A percentile compares a stretch with the other conserved stretches of the same genome.
Conservation (phyloP, 495 filamentous ascomycete genomes). For the Trichocladium uniseriatum region DNA sequence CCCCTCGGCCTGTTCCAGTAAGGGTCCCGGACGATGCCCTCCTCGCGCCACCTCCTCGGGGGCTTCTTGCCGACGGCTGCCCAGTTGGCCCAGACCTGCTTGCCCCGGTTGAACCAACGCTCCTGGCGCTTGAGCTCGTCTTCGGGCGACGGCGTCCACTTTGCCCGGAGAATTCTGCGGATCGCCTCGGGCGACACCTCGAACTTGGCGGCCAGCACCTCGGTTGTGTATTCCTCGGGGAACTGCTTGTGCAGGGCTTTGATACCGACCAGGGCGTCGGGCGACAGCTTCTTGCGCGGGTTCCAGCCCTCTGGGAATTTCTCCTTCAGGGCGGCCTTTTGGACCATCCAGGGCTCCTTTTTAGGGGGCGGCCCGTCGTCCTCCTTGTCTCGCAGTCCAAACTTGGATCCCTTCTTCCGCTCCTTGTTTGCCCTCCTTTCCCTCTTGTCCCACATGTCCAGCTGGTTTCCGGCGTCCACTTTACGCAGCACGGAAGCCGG, state of each 20-base stretch:
- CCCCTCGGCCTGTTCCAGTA: slow-evolving; percentile 25
- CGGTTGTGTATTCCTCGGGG: slow-evolving; percentile 65
- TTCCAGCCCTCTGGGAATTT: slow-evolving; percentile 72
- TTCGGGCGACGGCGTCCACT: slow-evolving; percentile 62
- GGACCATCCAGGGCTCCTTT: slow-evolving; percentile 17
- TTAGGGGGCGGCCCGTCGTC: not conserved
- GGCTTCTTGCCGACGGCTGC: slow-evolving; percentile 60
- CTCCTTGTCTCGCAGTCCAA: not conserved
- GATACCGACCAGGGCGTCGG: slow-evolving; percentile 82
- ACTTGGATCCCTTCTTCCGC: slow-evolving; percentile 1
- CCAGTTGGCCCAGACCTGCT: slow-evolving; percentile 64
- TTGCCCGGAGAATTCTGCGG: slow-evolving; percentile 73
- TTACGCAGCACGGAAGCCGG: not conserved
- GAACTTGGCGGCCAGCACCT: slow-evolving; percentile 68
- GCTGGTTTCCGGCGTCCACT: not conserved
- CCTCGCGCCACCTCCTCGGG: slow-evolving; percentile 54
- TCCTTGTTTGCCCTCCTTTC: not conserved
- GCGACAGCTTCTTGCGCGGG: slow-evolving; percentile 78
- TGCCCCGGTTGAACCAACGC: slow-evolving; percentile 73
- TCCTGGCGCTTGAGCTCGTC: slow-evolving; percentile 50
- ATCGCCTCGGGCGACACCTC: slow-evolving; percentile 79
- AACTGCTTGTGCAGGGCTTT: slow-evolving; percentile 64
- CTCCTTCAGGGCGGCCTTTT: slow-evolving; percentile 23
- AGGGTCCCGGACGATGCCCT: slow-evolving; percentile 50
- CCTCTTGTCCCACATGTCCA: not conserved